A percentile compares a stretch with the other conserved stretches of the same genome.
These are phyloP conservation scores for Coprinopsis marcescibilis DNA, from an alignment of 768 basidiomycete genomes.

Conservation along the genomic window DNA sequence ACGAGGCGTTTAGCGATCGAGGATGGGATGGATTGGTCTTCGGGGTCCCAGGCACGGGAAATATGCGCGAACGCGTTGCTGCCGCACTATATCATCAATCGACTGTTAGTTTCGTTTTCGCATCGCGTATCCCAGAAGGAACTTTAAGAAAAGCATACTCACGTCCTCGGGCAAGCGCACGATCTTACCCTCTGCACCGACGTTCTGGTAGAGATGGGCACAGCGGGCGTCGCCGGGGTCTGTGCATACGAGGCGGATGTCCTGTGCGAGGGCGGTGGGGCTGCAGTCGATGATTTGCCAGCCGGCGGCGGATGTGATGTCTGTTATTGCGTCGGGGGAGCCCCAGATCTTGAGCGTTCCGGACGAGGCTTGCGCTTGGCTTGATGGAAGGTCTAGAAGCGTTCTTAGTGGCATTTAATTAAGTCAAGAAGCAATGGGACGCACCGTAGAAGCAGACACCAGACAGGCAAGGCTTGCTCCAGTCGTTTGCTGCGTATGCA, in stretches of 20 bases:
- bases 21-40: constrained; percentile 34
- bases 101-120: too few species aligned
- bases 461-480: constrained; percentile 32
- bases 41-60: constrained; percentile 27
- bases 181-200: not conserved
- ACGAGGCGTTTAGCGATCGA: constrained; percentile 19
- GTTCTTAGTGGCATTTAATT: not conserved
- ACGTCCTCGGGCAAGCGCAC: constrained; percentile 1
- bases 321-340: constrained; percentile 4
- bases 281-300: constrained; percentile 10
- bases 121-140: not conserved
- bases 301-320: constrained; percentile 9
- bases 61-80: constrained; percentile 23
- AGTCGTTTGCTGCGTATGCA: constrained; percentile 32
- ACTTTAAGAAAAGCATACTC: not conserved
- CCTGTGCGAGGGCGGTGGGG: constrained; percentile 1
- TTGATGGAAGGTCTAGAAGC: not conserved
- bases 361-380: not conserved
- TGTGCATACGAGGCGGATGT: constrained; percentile 8
- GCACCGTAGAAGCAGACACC: constrained; percentile 36
- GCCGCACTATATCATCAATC: constrained; percentile 12
- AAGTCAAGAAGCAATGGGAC: not conserved
- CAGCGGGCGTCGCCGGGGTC: constrained; percentile 3
- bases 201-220: constrained; percentile 6
- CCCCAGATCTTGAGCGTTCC: constrained; percentile 8